A percentile compares a stretch with the other conserved stretches of the same genome.
Evolutionary conservation across 176 grass and related monocot species (phyloP).

Genomic region (Elaeis guineensis): DNA sequence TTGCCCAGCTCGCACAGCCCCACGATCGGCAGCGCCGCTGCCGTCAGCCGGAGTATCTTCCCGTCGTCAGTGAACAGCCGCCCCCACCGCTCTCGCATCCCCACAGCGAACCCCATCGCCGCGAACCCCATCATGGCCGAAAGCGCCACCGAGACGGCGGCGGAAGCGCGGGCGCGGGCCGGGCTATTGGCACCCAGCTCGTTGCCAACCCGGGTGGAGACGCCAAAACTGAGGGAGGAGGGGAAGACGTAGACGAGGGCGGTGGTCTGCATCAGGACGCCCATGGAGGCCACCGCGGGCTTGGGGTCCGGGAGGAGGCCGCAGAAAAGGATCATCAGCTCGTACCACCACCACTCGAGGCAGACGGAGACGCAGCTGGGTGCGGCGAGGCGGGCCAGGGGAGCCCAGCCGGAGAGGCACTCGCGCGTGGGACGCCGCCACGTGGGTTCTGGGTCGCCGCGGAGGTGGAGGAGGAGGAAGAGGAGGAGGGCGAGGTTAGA

Average conservation of each 20-base stretch:
- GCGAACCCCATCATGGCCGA: conserved; percentile 56
- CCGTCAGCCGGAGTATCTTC: conserved; percentile 55
- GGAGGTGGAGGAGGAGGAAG: conserved; percentile 32
- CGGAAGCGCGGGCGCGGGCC: conserved; percentile 33
- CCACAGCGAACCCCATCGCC: conserved; percentile 62
- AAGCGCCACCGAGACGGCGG: conserved; percentile 43
- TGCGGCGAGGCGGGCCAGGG: conserved; percentile 41
- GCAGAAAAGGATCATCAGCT: conserved; percentile 93
- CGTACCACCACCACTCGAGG: conserved; percentile 99
- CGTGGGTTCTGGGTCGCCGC: conserved; percentile 19
- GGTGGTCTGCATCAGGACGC: conserved; percentile 95
- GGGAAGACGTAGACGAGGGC: conserved; percentile 88
- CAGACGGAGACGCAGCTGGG: conserved; percentile 92
- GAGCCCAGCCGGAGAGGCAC: conserved; percentile 65
- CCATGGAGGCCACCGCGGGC: conserved; percentile 90
- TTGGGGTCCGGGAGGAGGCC: conserved; percentile 73
- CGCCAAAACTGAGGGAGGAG: conserved; percentile 71
- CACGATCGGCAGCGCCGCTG: conserved; percentile 64
- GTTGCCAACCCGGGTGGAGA: conserved; percentile 87
- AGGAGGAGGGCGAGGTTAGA: conserved; percentile 71
- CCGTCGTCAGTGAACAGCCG: conserved; percentile 66
- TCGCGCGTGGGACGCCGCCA: conserved; percentile 20
- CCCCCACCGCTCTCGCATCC: conserved; percentile 54
- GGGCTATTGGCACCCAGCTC: conserved; percentile 90
- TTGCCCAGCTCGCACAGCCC: conserved; percentile 98